Conservation (phyloP, 2,329 filamentous ascomycete genomes). For the Exserohilum rostratum region DNA sequence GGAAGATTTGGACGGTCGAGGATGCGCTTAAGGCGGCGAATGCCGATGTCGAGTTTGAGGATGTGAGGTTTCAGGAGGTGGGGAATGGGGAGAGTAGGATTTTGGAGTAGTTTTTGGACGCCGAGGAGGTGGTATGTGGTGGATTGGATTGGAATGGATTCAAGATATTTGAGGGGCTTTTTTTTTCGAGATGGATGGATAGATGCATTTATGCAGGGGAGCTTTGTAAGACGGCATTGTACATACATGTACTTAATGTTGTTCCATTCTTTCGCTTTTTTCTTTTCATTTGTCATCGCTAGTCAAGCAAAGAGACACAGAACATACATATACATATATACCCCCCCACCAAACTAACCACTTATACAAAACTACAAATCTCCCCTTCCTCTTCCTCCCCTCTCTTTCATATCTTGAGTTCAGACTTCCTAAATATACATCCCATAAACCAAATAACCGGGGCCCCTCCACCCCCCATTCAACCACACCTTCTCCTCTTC, state of each 20-base stretch:
- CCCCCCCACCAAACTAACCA: too few species aligned
- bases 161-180: too few species aligned
- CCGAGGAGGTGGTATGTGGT: too few species aligned
- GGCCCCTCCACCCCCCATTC: conserved; percentile 31
- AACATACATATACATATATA: background rate
- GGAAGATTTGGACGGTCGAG: conserved; percentile 51
- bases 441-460: conserved; percentile 31
- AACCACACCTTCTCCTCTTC: conserved; percentile 29
- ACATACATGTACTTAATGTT: too few species aligned
- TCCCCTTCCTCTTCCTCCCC: background rate
- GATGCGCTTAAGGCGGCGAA: conserved; percentile 58
- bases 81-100: conserved; percentile 63
- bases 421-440: conserved; percentile 13
- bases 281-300: too few species aligned
- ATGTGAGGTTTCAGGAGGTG: conserved; percentile 53
- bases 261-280: too few species aligned
- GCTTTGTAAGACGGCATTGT: too few species aligned
- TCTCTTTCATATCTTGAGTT: background rate
- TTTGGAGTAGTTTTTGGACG: conserved; percentile 46
- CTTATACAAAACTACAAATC: too few species aligned
- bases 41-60: conserved; percentile 47
- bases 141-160: too few species aligned
- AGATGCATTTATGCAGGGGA: too few species aligned
- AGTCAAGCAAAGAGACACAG: too few species aligned
- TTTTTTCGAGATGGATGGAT: too few species aligned